phyloP scores from a whole-genome alignment of 169 alveolate genomes.

The Theileria orientalis region DNA sequence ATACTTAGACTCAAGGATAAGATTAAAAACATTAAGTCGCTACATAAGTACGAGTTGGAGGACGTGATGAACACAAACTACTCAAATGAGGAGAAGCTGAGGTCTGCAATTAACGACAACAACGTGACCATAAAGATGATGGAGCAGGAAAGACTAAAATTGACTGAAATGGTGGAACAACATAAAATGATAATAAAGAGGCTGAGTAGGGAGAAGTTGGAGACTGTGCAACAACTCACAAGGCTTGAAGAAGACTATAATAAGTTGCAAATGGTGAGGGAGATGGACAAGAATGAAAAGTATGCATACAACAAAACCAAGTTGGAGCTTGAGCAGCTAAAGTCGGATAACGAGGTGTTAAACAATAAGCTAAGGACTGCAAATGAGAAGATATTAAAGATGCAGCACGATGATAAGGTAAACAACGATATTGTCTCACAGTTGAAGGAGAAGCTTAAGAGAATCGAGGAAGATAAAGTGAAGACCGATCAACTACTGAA shows the following conservation, averaged over 20 bases:
- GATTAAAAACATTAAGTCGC: conserved; percentile 3
- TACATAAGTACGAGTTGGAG: conserved; percentile 22
- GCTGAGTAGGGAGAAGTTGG: conserved; percentile 5
- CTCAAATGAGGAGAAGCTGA: conserved; percentile 1
- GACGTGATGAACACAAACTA: not conserved
- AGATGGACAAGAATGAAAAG: conserved; percentile 6
- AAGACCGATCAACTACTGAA: not conserved
- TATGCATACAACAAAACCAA: not conserved
- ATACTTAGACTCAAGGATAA: not conserved
- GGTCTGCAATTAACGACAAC: conserved; percentile 4
- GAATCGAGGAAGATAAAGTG: not conserved
- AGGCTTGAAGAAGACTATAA: conserved; percentile 5
- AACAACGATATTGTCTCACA: not conserved
- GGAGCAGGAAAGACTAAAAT: conserved; percentile 12
- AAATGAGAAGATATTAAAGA: not conserved
- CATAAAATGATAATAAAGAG: conserved; percentile 16
- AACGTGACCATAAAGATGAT: conserved; percentile 2
- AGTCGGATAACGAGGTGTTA: conserved; percentile 5
- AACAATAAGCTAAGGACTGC: not conserved
- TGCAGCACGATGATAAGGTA: not conserved
- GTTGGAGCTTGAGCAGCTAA: not conserved
- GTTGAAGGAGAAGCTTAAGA: not conserved
- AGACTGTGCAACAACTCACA: conserved; percentile 3
- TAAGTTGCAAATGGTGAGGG: conserved; percentile 2
- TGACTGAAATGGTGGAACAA: conserved; percentile 9